Evolutionary conservation across 148 eudicot species (phyloP).

Genomic region (Fagopyrum esculentum): DNA sequence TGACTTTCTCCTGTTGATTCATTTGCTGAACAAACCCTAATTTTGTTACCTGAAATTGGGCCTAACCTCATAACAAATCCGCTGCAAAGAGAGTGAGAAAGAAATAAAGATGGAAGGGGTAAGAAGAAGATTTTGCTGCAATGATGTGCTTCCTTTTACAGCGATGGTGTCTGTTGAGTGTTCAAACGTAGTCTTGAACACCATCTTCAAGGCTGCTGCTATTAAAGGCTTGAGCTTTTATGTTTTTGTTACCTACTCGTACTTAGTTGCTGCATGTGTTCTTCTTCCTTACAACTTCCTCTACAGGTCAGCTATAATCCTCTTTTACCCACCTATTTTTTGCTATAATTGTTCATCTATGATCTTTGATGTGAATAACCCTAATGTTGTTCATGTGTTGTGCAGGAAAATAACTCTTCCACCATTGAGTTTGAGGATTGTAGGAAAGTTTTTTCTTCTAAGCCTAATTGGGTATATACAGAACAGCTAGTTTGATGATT

Average conservation of each 20-base stretch:
- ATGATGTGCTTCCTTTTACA: slow-evolving; percentile 30
- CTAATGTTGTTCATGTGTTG: no score
- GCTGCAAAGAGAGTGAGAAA: neutral
- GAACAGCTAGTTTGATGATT: neutral
- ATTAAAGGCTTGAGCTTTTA: slow-evolving; percentile 32
- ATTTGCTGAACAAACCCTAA: no score
- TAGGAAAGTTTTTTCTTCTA: slow-evolving; percentile 27
- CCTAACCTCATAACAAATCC: no score
- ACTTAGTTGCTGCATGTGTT: slow-evolving; percentile 24
- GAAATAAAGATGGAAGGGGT: slow-evolving; percentile 11
- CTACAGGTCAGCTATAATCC: slow-evolving; percentile 18
- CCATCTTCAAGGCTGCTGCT: slow-evolving; percentile 41
- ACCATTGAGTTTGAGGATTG: slow-evolving; percentile 22
- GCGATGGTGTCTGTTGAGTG: slow-evolving; percentile 33
- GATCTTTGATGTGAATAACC: no score
- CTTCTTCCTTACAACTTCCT: slow-evolving; percentile 33
- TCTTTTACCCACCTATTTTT: neutral
- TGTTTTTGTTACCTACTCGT: slow-evolving; percentile 38
- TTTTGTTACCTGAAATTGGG: no score
- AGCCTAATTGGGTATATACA: slow-evolving; percentile 27
- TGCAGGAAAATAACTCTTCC: slow-evolving; percentile 26
- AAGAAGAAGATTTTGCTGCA: slow-evolving; percentile 13
- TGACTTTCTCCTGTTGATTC: no score
- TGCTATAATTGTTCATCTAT: no score
- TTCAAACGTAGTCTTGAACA: slow-evolving; percentile 28